Percentiles rank a stretch among this genome's conserved stretches.
These are phyloP conservation scores for Globisporangium spinosum DNA, from an alignment of 352 stramenopile species.

Conservation along the genomic window DNA sequence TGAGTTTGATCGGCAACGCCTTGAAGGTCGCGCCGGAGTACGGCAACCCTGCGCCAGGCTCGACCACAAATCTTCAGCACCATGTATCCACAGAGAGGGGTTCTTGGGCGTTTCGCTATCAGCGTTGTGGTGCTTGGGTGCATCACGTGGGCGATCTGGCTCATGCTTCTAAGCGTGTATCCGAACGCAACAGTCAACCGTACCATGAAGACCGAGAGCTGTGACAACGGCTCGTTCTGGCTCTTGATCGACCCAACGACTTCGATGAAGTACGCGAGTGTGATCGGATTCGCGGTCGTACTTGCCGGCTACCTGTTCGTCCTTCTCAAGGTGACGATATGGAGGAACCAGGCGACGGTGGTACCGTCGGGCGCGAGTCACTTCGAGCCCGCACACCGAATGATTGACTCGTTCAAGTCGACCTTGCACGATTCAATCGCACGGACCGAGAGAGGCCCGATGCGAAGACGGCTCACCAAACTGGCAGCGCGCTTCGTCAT, in stretches of 20 bases:
- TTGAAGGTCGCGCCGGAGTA: neutral
- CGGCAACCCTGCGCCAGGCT: neutral
- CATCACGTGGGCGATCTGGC: constrained; percentile 24
- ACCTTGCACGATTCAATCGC: neutral
- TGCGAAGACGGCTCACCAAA: neutral
- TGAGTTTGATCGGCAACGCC: neutral
- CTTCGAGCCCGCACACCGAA: neutral
- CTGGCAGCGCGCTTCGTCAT: neutral
- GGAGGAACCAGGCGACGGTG: neutral
- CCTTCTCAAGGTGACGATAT: neutral
- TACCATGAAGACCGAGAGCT: constrained; percentile 26
- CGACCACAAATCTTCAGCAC: neutral
- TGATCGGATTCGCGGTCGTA: constrained; percentile 19
- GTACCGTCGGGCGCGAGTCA: neutral
- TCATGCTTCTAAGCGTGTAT: constrained; percentile 25
- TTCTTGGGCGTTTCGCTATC: neutral
- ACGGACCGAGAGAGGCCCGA: neutral
- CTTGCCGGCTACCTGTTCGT: constrained; percentile 25
- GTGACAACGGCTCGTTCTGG: constrained; percentile 38
- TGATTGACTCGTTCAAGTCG: neutral
- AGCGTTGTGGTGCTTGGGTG: constrained; percentile 17
- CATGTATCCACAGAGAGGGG: neutral
- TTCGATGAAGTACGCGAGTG: constrained; percentile 14
- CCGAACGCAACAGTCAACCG: constrained; percentile 34
- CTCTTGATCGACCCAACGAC: constrained; percentile 27